Evolutionary conservation across 1,284 basidiomycete genomes (phyloP).

Genomic region (Ustilago sp.): DNA sequence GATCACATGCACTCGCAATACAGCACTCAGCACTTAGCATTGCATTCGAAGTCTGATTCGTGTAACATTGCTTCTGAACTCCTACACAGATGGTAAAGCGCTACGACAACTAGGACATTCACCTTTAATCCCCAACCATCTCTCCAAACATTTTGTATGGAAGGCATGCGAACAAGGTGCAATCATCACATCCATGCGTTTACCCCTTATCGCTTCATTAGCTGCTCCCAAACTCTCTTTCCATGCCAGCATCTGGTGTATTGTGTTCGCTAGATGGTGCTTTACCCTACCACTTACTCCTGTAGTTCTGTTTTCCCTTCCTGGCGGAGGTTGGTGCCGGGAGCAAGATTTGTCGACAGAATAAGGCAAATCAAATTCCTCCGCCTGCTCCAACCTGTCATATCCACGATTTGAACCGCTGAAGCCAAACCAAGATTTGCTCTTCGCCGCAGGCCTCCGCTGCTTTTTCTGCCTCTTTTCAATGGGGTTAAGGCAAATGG

Average conservation of each 20-base stretch:
- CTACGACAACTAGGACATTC: slow-evolving; percentile 53
- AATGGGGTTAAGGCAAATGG: slow-evolving; percentile 39
- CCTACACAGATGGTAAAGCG: slow-evolving; percentile 28
- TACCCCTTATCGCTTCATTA: slow-evolving; percentile 4
- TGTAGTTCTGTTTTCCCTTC: background rate
- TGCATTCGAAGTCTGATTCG: background rate
- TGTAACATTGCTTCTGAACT: background rate
- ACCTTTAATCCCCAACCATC: slow-evolving; percentile 48
- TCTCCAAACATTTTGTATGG: slow-evolving; percentile 46
- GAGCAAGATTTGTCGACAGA: slow-evolving; percentile 12
- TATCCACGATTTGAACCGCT: slow-evolving; percentile 2
- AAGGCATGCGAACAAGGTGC: slow-evolving; percentile 48
- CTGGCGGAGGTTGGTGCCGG: background rate
- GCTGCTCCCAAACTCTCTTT: slow-evolving; percentile 19
- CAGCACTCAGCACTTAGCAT: background rate
- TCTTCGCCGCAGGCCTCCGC: background rate
- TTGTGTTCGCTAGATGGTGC: slow-evolving; percentile 7
- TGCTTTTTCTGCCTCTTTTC: slow-evolving; percentile 7
- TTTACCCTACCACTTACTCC: background rate
- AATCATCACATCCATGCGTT: slow-evolving; percentile 45
- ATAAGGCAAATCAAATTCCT: slow-evolving; percentile 21
- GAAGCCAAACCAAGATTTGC: slow-evolving; percentile 2
- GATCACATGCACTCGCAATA: background rate
- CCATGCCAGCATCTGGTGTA: slow-evolving; percentile 8
- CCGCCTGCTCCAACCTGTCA: slow-evolving; percentile 18